Evolutionary conservation across 2,329 filamentous ascomycete genomes (phyloP).

Genomic region (Pseudocercospora musae): DNA sequence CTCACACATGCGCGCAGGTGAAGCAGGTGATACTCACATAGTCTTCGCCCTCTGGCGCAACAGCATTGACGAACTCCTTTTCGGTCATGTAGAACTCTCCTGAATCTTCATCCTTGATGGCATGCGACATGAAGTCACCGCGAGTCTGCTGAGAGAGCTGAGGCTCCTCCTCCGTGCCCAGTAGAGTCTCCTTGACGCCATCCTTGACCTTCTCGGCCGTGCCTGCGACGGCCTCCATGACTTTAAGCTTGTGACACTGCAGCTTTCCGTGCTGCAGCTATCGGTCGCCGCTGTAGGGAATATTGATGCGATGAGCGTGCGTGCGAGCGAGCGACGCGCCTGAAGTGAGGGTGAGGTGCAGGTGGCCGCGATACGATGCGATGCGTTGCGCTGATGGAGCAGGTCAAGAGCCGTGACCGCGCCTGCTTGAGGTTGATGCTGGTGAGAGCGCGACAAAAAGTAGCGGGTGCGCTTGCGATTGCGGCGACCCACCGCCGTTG

Average conservation of each 20-base stretch:
- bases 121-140: conserved; percentile 71
- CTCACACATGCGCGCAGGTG: not conserved
- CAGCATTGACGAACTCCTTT: conserved; percentile 85
- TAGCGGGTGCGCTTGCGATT: not conserved
- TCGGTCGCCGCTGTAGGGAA: not conserved
- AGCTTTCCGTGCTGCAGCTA: conserved; percentile 19
- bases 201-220: conserved; percentile 4
- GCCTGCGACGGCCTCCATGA: conserved; percentile 25
- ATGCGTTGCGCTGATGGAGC: not conserved
- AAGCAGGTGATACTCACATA: conserved; percentile 58
- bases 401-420: not conserved
- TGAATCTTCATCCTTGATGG: conserved; percentile 68
- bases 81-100: conserved; percentile 78
- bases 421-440: not conserved
- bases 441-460: not conserved
- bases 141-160: conserved; percentile 72
- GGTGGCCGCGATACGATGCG: not conserved
- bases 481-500: not conserved
- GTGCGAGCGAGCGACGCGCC: not conserved
- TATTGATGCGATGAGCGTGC: not conserved
- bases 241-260: conserved; percentile 31
- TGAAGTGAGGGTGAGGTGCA: not conserved
- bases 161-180: conserved; percentile 36
- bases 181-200: conserved; percentile 3
- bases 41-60: conserved; percentile 82